Conservation (phyloP, 257 asterid species). For the Forsythia suspensa region DNA sequence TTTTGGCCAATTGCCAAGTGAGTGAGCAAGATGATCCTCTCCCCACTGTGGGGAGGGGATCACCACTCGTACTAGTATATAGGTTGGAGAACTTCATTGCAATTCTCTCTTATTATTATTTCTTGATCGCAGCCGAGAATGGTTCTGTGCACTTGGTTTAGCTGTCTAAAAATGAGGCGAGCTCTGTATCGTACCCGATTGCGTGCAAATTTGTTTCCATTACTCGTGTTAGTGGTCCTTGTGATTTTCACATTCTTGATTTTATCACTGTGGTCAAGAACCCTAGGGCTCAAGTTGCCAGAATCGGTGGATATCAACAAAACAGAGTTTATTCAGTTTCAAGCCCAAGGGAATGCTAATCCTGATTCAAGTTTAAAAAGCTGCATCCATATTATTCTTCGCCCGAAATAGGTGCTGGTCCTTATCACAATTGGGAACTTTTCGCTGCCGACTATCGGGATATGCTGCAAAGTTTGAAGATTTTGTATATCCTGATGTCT, state of each 20-base stretch:
- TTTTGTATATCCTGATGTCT: slow-evolving; percentile 61
- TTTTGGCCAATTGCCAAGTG: too few relatives aligned
- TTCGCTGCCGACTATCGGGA: slow-evolving; percentile 56
- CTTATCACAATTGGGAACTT: slow-evolving; percentile 68
- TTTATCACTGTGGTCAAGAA: slow-evolving; percentile 17
- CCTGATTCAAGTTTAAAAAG: not conserved
- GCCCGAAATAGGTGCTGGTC: slow-evolving; percentile 14
- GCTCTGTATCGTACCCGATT: slow-evolving; percentile 10
- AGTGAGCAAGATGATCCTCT: too few relatives aligned
- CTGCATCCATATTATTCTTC: not conserved
- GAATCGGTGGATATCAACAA: slow-evolving; percentile 2
- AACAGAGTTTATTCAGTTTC: not conserved
- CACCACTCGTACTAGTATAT: too few relatives aligned
- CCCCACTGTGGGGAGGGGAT: too few relatives aligned
- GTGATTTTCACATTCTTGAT: slow-evolving; percentile 23
- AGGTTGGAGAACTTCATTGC: too few relatives aligned
- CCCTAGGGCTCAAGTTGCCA: slow-evolving; percentile 8
- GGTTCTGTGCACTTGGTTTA: slow-evolving; percentile 1
- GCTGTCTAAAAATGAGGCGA: slow-evolving; percentile 10
- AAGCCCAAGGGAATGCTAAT: not conserved
- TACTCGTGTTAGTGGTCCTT: slow-evolving; percentile 22
- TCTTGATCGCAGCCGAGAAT: not conserved
- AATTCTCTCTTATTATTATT: too few relatives aligned
- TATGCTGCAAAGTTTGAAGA: slow-evolving; percentile 50
- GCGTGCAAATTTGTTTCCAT: slow-evolving; percentile 25